Base-by-base conservation (phyloP, 2,329 filamentous ascomycete species). In the Phialophora tarda region DNA sequence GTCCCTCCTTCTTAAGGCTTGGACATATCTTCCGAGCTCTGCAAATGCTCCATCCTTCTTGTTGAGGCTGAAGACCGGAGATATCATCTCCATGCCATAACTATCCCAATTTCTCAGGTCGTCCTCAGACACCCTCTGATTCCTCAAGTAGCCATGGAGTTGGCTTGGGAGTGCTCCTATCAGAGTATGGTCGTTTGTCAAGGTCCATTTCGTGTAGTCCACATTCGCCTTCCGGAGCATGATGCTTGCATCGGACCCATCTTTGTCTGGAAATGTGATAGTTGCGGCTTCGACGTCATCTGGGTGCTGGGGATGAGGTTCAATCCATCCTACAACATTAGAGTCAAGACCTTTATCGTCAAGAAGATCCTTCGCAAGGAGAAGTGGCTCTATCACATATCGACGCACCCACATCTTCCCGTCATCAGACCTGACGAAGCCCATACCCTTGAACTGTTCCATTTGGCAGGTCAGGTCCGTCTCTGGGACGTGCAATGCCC, bases 111-210 rank as follows among this genome's bases (percentile, higher is more conserved):
- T 30, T 17, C 28, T 14, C 14, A 60, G 17, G 11, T 64, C 50
- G 10, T 60, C 26, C 34, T 60, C 30, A 4, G 28, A 4, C 10
- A 63, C 30, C 4, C 51, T 34, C 41, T 26, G 23, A 21, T n/a
- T 28, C 10, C 11, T 21, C 50, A 69, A 23, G 23, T 50, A 50
- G n/a, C 61, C 54, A 12, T 21, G 14, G 1, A 71, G 55, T 50
- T 71, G 69, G 48, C 62, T 62, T 55, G 17, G 38, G 10, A 69
- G 55, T 14, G 41, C 56, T 21, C 69, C 69, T 12, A 64, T 48
- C 11, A 72, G 55, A 11, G 65, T 71, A 57, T 65, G 56, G 56
- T 72, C 71, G 24, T 67, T 69, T 12, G 69, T 71, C 32, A 72
- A n/a, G 6, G 67, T 70, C 71, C 71, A 71, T 14, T 67, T 23